Percentiles rank a stretch among this genome's conserved stretches.
Evolutionary conservation across 345 rosid genomes (phyloP).

Genomic region (Rhodomyrtus tomentosa): DNA sequence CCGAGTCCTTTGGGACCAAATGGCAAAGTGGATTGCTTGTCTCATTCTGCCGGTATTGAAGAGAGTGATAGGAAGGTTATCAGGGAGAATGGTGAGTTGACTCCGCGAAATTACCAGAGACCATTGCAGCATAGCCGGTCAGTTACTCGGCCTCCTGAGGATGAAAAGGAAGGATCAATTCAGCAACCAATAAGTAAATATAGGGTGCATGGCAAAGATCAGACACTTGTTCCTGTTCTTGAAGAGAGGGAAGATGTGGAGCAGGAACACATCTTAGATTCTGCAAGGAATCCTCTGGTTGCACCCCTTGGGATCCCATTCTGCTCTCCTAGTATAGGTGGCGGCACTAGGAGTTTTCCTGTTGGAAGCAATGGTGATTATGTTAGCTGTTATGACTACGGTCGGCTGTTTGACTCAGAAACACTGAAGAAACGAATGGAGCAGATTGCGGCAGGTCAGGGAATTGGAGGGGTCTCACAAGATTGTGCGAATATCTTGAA

Average conservation of each 20-base stretch:
- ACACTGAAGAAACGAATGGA: conserved; percentile 2
- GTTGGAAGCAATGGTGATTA: not conserved
- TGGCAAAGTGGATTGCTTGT: conserved; percentile 35
- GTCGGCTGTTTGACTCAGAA: conserved; percentile 1
- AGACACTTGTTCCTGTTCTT: conserved; percentile 6
- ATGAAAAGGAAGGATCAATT: conserved; percentile 29
- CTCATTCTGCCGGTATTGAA: conserved; percentile 34
- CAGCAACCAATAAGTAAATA: conserved; percentile 26
- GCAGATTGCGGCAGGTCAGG: not conserved
- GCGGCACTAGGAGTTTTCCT: not conserved
- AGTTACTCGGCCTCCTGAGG: conserved; percentile 39
- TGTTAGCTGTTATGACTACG: not conserved
- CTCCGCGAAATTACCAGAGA: conserved; percentile 50
- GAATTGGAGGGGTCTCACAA: conserved; percentile 14
- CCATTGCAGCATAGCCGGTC: conserved; percentile 31
- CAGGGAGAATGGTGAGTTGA: conserved; percentile 51
- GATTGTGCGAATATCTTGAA: conserved; percentile 5
- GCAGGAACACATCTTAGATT: not conserved
- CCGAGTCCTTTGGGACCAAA: conserved; percentile 74
- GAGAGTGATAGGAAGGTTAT: conserved; percentile 26
- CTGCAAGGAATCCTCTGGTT: not conserved
- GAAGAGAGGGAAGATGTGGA: conserved; percentile 1
- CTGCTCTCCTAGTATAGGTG: conserved; percentile 41
- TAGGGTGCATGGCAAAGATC: conserved; percentile 25
- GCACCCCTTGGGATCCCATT: conserved; percentile 5